Evolutionary conservation across 73 alveolate genomes (phyloP), one percentile per base, ranked within the genome.

Genomic region (Tetrahymena malaccensis): DNA sequence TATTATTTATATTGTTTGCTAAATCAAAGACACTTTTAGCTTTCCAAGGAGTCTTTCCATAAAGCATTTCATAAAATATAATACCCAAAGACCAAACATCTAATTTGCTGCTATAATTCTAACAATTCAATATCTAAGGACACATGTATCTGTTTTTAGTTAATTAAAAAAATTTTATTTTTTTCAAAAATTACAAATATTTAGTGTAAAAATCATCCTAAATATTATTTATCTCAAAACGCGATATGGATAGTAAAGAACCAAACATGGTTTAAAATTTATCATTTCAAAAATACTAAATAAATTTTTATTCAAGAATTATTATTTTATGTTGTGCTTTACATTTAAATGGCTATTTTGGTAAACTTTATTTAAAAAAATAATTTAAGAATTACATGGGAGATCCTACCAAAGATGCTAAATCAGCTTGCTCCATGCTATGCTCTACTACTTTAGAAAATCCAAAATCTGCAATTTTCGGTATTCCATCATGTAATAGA

Each of bases 401-500:
- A n/a, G 89, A 70, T 8, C 89, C 89, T 0, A 70, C 89, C 25
- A 70, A 70, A 22, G 89, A 70, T 3, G 89, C 89, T 27, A 70
- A 27, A 70, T 70, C 89, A 70, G 89, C 89, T 70, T 70, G 37
- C 25, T 95, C 96, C 96, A 94, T 94, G 22, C 93, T 94, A 17
- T 44, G 95, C 38, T 95, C 97, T 22, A 95, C 94, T 4, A 95
- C 97, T 93, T 94, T 85, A 34, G 97, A 94, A 95, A 95, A 95
- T 33, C 97, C 97, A 57, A 95, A 95, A 35, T 95, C 97, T 89
- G 97, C 95, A 44, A 95, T 95, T 95, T 95, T 95, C 55, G 97
- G 95, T 21, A 85, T 89, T 89, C 97, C 97, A 95, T 95, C 94
- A 8, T 94, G 94, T 6, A 95, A 38, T 0, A 95, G 56, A 10